Conservation (phyloP, 768 basidiomycete genomes). For the Phanerochaete sordida region DNA sequence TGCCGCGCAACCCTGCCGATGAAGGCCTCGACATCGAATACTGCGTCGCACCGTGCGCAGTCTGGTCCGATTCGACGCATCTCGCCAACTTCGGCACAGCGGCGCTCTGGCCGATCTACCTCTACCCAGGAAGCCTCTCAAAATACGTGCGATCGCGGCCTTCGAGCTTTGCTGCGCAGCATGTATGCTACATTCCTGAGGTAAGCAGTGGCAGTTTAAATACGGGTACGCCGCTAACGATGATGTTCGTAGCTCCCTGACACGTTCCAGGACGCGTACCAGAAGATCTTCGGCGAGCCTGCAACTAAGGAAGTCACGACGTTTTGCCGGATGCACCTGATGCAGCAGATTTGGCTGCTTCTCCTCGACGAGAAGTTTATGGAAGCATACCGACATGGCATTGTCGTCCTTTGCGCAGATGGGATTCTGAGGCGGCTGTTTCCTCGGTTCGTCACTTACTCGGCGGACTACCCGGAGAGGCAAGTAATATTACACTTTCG, state of each 20-base stretch:
- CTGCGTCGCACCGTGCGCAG: neutral
- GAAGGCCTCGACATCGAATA: slow-evolving; percentile 21
- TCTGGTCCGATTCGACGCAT: slow-evolving; percentile 22
- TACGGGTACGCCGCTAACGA: neutral
- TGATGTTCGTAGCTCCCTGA: slow-evolving; percentile 28
- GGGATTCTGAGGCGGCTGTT: slow-evolving; percentile 22
- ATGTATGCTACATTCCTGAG: slow-evolving; percentile 17
- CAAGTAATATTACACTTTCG: slow-evolving; percentile 5
- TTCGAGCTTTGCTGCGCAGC: slow-evolving; percentile 3
- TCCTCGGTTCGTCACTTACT: slow-evolving; percentile 26
- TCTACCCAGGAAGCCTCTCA: slow-evolving; percentile 16
- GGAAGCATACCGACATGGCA: slow-evolving; percentile 24
- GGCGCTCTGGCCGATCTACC: slow-evolving; percentile 21
- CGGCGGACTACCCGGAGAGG: slow-evolving; percentile 36
- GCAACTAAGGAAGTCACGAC: slow-evolving; percentile 20
- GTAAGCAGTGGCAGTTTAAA: slow-evolving; percentile 1
- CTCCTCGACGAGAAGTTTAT: slow-evolving; percentile 22
- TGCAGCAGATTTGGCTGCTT: slow-evolving; percentile 26
- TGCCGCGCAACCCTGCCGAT: slow-evolving; percentile 4
- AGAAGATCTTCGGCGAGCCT: slow-evolving; percentile 8
- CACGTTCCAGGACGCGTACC: slow-evolving; percentile 26
- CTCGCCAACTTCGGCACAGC: slow-evolving; percentile 20
- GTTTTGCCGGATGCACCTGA: slow-evolving; percentile 30
- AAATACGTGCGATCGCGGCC: slow-evolving; percentile 18
- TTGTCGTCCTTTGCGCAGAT: slow-evolving; percentile 25